A percentile compares a stretch with the other conserved stretches of the same genome.
phyloP scores from a whole-genome alignment of 192 early-diverging fungal genomes.

The Coemansia sp. region DNA sequence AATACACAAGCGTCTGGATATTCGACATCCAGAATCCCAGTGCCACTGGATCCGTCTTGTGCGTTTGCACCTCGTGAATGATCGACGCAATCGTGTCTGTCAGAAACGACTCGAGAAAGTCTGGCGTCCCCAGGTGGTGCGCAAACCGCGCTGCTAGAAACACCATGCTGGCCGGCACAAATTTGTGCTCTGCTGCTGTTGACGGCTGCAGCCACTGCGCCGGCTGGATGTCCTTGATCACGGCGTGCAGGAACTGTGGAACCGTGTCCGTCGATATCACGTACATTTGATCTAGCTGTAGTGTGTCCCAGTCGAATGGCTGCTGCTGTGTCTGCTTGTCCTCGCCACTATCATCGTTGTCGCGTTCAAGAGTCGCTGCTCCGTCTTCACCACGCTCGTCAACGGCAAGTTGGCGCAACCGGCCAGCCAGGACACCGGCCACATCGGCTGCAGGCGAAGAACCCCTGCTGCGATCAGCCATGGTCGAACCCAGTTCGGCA shows the following conservation, averaged over 20 bases:
- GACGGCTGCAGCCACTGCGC: constrained; percentile 53
- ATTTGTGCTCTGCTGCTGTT: constrained; percentile 54
- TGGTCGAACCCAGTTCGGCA: constrained; percentile 2
- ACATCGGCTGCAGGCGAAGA: not conserved
- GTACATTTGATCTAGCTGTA: constrained; percentile 92
- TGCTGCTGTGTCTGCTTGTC: constrained; percentile 29
- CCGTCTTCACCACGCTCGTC: constrained; percentile 15
- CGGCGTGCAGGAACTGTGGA: constrained; percentile 70
- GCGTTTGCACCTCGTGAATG: constrained; percentile 51
- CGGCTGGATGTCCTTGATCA: constrained; percentile 69
- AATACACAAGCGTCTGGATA: constrained; percentile 78
- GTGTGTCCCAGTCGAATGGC: constrained; percentile 77
- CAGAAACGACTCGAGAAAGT: constrained; percentile 73
- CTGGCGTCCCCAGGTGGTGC: constrained; percentile 72
- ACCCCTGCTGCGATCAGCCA: not conserved
- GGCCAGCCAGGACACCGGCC: constrained; percentile 10
- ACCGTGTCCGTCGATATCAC: constrained; percentile 82
- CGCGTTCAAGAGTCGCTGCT: constrained; percentile 27
- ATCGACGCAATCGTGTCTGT: constrained; percentile 61
- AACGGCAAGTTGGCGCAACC: constrained; percentile 30
- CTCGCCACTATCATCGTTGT: constrained; percentile 47
- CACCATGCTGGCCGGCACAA: constrained; percentile 82
- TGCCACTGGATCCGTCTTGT: constrained; percentile 60
- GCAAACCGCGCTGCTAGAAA: constrained; percentile 90
- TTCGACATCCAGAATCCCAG: constrained; percentile 89